These are phyloP conservation scores for Pseudogymnoascus sp. DNA, from an alignment of 2,329 filamentous ascomycete genomes.

Conservation along the genomic window DNA sequence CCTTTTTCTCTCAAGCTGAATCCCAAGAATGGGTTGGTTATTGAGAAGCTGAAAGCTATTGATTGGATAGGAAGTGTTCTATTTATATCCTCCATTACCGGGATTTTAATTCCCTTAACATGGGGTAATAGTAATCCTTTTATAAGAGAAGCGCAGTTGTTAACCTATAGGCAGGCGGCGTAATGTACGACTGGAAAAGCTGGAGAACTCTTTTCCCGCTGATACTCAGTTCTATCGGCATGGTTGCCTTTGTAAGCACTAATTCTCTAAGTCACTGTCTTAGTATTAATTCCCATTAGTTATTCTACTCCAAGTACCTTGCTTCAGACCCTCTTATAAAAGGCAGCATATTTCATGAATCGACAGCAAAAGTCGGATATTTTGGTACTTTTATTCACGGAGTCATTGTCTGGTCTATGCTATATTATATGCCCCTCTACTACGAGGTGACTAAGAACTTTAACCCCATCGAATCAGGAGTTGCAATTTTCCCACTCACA, in stretches of 20 bases:
- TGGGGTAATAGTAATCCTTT: slow-evolving; percentile 35
- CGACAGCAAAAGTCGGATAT: slow-evolving; percentile 44
- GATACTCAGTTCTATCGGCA: slow-evolving; percentile 42
- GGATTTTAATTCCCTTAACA: slow-evolving; percentile 53
- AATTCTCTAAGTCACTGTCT: no score
- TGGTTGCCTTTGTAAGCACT: slow-evolving; percentile 39
- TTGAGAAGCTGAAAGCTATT: slow-evolving; percentile 29
- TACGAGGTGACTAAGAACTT: slow-evolving; percentile 45
- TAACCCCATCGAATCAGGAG: slow-evolving; percentile 42
- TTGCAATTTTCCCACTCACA: slow-evolving; percentile 50
- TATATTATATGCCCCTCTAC: slow-evolving; percentile 48
- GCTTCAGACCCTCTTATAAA: slow-evolving; percentile 29
- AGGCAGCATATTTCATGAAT: slow-evolving; percentile 34
- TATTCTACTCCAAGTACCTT: slow-evolving; percentile 39
- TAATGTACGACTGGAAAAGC: slow-evolving; percentile 56
- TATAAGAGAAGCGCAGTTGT: background rate
- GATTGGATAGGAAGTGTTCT: slow-evolving; percentile 57
- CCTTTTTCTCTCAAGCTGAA: slow-evolving; percentile 21
- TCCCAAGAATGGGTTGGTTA: slow-evolving; percentile 18
- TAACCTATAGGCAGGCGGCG: slow-evolving; percentile 35
- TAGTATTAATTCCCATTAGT: no score
- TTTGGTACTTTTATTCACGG: slow-evolving; percentile 47
- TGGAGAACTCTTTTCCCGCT: slow-evolving; percentile 56
- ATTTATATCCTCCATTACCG: slow-evolving; percentile 51
- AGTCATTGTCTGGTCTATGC: slow-evolving; percentile 42